Evolutionary conservation across 306 rosid species (phyloP).

Genomic region (Phaseolus lunatus): DNA sequence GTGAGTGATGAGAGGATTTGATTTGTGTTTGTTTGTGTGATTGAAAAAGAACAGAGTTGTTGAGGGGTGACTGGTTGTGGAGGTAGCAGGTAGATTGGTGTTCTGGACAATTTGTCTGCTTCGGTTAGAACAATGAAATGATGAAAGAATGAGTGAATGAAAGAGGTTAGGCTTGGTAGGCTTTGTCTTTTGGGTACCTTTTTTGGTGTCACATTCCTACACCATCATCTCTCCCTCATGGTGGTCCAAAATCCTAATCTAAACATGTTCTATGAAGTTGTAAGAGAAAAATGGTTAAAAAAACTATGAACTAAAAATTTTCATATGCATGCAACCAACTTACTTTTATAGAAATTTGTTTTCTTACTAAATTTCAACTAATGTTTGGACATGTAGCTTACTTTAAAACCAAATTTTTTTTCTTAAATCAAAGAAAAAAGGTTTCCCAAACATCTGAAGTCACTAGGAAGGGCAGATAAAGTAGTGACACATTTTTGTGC

Average conservation of each 20-base stretch:
- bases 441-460: too few relatives aligned
- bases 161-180: slow-evolving; percentile 36
- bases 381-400: too few relatives aligned
- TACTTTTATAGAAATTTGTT: too few relatives aligned
- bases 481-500: background rate
- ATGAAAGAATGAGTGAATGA: slow-evolving; percentile 39
- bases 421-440: too few relatives aligned
- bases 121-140: slow-evolving; percentile 43
- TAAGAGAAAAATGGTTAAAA: too few relatives aligned
- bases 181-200: slow-evolving; percentile 47
- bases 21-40: background rate
- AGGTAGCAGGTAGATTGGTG: slow-evolving; percentile 44
- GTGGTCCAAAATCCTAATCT: slow-evolving; percentile 32
- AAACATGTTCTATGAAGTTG: too few relatives aligned
- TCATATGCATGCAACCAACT: too few relatives aligned
- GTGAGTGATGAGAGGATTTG: background rate
- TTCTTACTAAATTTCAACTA: too few relatives aligned
- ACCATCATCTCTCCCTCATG: slow-evolving; percentile 23
- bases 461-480: too few relatives aligned
- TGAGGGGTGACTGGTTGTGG: slow-evolving; percentile 35
- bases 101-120: slow-evolving; percentile 53
- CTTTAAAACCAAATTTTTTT: too few relatives aligned
- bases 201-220: slow-evolving; percentile 6
- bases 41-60: slow-evolving; percentile 6
- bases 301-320: too few relatives aligned